Percentiles rank a stretch among this genome's conserved stretches.
These are phyloP conservation scores for Candida tibetensis DNA, from an alignment of 805 yeast genomes.

Conservation along the genomic window DNA sequence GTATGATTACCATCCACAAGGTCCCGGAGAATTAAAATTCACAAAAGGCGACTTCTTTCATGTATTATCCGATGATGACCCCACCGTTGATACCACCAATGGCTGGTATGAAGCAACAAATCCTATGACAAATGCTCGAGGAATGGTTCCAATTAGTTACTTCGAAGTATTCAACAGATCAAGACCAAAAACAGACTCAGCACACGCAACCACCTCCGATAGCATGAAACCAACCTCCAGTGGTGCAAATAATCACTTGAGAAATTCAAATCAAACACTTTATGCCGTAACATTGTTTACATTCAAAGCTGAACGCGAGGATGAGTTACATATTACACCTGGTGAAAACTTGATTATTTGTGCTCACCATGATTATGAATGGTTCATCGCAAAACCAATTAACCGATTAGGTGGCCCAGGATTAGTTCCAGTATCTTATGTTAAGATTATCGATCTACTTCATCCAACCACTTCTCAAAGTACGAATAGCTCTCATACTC, in stretches of 20 bases:
- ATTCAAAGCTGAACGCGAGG: constrained; percentile 77
- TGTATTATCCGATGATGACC: constrained; percentile 42
- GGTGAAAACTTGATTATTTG: constrained; percentile 92
- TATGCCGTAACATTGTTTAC: constrained; percentile 87
- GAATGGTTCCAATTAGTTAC: constrained; percentile 83
- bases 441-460: constrained; percentile 76
- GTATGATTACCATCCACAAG: constrained; percentile 72
- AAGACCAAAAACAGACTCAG: constrained; percentile 30
- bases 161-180: constrained; percentile 76
- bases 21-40: constrained; percentile 78
- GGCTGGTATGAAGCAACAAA: constrained; percentile 89
- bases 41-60: constrained; percentile 85
- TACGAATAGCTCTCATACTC: constrained; percentile 37
- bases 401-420: constrained; percentile 97
- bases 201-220: constrained; percentile 2
- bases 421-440: constrained; percentile 86
- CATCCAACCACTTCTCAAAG: constrained; percentile 46
- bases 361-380: constrained; percentile 94
- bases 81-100: constrained; percentile 49
- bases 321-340: constrained; percentile 78
- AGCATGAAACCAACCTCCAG: constrained; percentile 1
- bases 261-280: constrained; percentile 44
- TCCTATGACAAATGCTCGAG: constrained; percentile 72
- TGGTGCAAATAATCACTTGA: constrained; percentile 7
- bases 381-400: constrained; percentile 97